Evolutionary conservation across 257 asterid species (phyloP).

Genomic region (Ajuga chamaepitys): DNA sequence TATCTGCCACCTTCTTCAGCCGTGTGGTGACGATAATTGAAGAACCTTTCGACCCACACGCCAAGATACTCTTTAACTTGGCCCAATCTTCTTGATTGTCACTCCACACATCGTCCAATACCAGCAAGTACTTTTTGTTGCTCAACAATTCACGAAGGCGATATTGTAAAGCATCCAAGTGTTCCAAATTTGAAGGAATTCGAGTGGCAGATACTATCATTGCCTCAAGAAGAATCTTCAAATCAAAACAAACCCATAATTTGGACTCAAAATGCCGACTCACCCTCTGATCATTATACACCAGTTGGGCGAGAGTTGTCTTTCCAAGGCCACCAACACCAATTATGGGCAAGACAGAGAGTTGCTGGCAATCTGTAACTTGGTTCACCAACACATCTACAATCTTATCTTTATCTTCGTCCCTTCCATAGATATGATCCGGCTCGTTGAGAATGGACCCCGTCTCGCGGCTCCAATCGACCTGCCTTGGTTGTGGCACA

Average conservation of each 20-base stretch:
- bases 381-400: conserved; percentile 14
- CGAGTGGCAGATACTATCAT: conserved; percentile 2
- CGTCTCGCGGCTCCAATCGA: too few relatives aligned
- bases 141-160: not conserved
- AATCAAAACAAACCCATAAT: conserved; percentile 23
- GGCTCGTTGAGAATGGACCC: conserved; percentile 6
- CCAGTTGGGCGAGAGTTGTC: conserved; percentile 21
- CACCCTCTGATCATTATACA: conserved; percentile 10
- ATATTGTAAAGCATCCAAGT: conserved; percentile 15
- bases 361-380: not conserved
- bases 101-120: conserved; percentile 28
- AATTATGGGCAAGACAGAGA: too few relatives aligned
- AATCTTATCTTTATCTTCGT: conserved; percentile 13
- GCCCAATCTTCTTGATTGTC: conserved; percentile 25
- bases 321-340: conserved; percentile 28
- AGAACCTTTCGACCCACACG: conserved; percentile 20
- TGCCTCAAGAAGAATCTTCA: not conserved
- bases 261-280: conserved; percentile 9
- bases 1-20: conserved; percentile 12
- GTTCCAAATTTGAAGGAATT: not conserved
- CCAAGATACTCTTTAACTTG: not conserved
- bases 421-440: conserved; percentile 18
- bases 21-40: conserved; percentile 24
- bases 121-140: not conserved
- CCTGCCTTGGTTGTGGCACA: not conserved